Conservation (phyloP, 805 yeast genomes). For the Metschnikowia peoriensis region DNA sequence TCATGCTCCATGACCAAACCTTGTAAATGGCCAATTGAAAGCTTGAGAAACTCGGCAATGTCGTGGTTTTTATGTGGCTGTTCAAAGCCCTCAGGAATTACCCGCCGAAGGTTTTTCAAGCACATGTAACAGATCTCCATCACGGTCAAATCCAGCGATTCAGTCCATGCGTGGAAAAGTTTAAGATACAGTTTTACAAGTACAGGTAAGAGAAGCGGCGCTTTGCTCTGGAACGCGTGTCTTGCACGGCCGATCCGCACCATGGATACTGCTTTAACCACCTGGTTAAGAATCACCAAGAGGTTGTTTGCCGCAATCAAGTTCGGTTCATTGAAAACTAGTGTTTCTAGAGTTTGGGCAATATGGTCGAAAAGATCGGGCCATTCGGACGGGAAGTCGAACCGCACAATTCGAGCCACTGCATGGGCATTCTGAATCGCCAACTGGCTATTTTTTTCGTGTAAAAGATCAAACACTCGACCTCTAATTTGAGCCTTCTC, state of each 20-base stretch:
- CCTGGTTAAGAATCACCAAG: conserved; percentile 69
- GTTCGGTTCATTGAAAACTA: conserved; percentile 38
- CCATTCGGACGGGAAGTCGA: conserved; percentile 90
- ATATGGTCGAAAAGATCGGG: conserved; percentile 71
- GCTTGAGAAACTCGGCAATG: conserved; percentile 58
- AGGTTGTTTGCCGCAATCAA: conserved; percentile 59
- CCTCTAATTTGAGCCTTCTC: conserved; percentile 67
- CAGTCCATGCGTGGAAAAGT: conserved; percentile 64
- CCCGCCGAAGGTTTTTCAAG: conserved; percentile 70
- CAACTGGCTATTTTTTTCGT: conserved; percentile 72
- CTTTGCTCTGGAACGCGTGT: conserved; percentile 70
- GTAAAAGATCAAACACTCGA: conserved; percentile 56
- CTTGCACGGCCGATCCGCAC: conserved; percentile 83
- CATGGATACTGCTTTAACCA: conserved; percentile 68
- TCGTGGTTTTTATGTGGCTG: conserved; percentile 59
- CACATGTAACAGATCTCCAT: conserved; percentile 78
- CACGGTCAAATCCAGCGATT: conserved; percentile 45
- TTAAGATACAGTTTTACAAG: conserved; percentile 57
- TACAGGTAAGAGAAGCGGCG: conserved; percentile 60
- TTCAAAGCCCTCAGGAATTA: conserved; percentile 74
- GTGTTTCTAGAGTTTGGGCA: conserved; percentile 43
- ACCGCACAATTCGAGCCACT: conserved; percentile 70
- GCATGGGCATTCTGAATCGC: conserved; percentile 84
- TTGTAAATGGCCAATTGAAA: conserved; percentile 59
- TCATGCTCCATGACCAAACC: conserved; percentile 54